A percentile compares a stretch with the other conserved stretches of the same genome.
Evolutionary conservation across 2,329 filamentous ascomycete species (phyloP).

Genomic region (Trichoderma pleuroti): DNA sequence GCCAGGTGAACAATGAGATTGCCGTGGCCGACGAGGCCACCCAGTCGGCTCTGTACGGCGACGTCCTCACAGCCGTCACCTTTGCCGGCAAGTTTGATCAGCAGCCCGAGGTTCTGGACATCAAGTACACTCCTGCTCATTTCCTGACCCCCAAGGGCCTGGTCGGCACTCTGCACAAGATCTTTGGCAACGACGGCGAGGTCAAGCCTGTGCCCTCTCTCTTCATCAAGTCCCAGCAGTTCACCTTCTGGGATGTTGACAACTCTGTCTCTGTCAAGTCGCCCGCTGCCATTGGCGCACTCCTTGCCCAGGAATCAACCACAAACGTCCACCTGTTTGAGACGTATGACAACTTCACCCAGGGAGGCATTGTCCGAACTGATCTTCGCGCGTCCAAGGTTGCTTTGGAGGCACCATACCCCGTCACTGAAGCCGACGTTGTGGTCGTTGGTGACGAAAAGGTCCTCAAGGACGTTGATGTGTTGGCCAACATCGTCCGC

Average conservation of each 20-base stretch:
- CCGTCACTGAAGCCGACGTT: conserved; percentile 74
- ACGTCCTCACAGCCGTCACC: conserved; percentile 79
- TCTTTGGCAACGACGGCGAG: conserved; percentile 53
- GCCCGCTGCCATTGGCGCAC: conserved; percentile 55
- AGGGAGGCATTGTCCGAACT: conserved; percentile 76
- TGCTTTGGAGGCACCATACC: conserved; percentile 79
- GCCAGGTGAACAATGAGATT: conserved; percentile 74
- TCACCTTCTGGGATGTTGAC: conserved; percentile 91
- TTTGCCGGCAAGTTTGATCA: conserved; percentile 68
- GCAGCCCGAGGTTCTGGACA: conserved; percentile 66
- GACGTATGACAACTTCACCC: conserved; percentile 61
- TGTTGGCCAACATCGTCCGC: conserved; percentile 66
- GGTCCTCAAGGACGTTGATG: conserved; percentile 73
- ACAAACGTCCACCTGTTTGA: conserved; percentile 60
- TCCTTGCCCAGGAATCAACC: conserved; percentile 70
- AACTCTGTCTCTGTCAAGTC: conserved; percentile 64
- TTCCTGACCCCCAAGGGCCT: conserved; percentile 54
- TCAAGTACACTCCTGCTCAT: conserved; percentile 80
- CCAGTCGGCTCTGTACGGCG: conserved; percentile 85
- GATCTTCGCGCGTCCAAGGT: conserved; percentile 82
- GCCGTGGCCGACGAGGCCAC: conserved; percentile 71
- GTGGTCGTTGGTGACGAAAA: conserved; percentile 75
- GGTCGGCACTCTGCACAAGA: conserved; percentile 47
- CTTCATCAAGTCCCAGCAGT: conserved; percentile 67
- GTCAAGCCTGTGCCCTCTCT: conserved; percentile 40